A percentile compares a stretch with the other conserved stretches of the same genome.
Conservation (phyloP, 768 basidiomycete species). For the Suillus tomentosus region DNA sequence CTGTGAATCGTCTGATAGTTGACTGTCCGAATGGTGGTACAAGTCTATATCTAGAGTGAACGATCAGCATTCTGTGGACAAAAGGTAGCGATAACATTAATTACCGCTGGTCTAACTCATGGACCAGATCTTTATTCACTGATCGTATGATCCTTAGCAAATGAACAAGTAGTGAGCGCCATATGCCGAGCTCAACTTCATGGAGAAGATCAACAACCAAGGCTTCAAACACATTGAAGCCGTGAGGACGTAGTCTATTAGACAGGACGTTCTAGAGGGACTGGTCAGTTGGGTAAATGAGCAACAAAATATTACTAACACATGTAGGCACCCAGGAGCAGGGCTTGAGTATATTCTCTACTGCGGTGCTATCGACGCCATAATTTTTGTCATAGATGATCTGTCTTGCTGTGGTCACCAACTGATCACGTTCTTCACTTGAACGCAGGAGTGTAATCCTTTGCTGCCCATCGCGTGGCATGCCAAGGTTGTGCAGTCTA, state of each 20-base stretch:
- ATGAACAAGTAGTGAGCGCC: constrained; percentile 38
- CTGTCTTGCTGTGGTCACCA: constrained; percentile 13
- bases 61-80: neutral
- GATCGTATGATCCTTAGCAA: constrained; percentile 33
- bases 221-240: constrained; percentile 29
- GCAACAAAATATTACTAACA: neutral
- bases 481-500: constrained; percentile 17
- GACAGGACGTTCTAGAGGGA: constrained; percentile 40
- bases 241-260: constrained; percentile 17
- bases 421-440: neutral
- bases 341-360: constrained; percentile 15
- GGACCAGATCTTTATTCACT: neutral
- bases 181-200: constrained; percentile 41
- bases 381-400: constrained; percentile 20
- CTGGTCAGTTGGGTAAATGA: neutral
- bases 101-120: neutral
- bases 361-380: constrained; percentile 12
- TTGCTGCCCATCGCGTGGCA: constrained; percentile 30
- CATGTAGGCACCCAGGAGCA: constrained; percentile 23
- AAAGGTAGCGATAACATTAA: too few species aligned
- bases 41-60: constrained; percentile 26
- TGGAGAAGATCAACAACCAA: constrained; percentile 40
- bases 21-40: constrained; percentile 34
- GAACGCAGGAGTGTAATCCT: neutral
- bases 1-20: constrained; percentile 31